phyloP scores from a whole-genome alignment of 257 asterid genomes.

The Orobanche coerulescens region DNA sequence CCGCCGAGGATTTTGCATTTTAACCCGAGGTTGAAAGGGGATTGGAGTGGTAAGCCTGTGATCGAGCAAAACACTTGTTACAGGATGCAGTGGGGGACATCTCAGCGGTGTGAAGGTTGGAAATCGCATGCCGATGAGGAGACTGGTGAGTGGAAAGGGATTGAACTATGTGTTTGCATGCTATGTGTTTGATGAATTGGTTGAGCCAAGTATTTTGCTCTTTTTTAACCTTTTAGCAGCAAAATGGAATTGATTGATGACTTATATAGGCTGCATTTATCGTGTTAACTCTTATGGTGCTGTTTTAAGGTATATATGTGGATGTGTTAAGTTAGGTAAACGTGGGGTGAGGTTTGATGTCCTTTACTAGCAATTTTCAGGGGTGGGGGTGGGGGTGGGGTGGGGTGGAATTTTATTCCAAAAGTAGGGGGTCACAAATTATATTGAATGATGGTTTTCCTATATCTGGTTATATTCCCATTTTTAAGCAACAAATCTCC shows the following conservation, averaged over 20 bases:
- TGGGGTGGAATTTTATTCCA: not conserved
- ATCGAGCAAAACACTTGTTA: slow-evolving; percentile 92
- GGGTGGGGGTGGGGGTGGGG: not conserved
- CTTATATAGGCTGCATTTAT: slow-evolving; percentile 11
- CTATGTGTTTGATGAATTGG: slow-evolving; percentile 18
- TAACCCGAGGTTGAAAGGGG: slow-evolving; percentile 85
- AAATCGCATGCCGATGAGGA: slow-evolving; percentile 82
- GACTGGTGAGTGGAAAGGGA: slow-evolving; percentile 50
- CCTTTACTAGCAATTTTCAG: not conserved
- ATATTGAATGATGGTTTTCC: not conserved
- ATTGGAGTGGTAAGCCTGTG: slow-evolving; percentile 94
- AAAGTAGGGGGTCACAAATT: not conserved
- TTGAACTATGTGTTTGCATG: not conserved
- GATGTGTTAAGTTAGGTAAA: not conserved
- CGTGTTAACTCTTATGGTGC: slow-evolving; percentile 1
- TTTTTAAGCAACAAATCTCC: not conserved
- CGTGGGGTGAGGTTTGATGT: not conserved
- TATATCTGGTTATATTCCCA: not conserved
- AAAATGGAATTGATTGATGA: slow-evolving; percentile 11
- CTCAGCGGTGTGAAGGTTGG: slow-evolving; percentile 93
- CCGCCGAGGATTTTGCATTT: slow-evolving; percentile 89
- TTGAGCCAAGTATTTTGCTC: not conserved
- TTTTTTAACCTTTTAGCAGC: not conserved
- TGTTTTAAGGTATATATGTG: not conserved
- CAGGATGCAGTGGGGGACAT: slow-evolving; percentile 93